Conservation (phyloP, 495 filamentous ascomycete genomes). For the Darksidea phi region DNA sequence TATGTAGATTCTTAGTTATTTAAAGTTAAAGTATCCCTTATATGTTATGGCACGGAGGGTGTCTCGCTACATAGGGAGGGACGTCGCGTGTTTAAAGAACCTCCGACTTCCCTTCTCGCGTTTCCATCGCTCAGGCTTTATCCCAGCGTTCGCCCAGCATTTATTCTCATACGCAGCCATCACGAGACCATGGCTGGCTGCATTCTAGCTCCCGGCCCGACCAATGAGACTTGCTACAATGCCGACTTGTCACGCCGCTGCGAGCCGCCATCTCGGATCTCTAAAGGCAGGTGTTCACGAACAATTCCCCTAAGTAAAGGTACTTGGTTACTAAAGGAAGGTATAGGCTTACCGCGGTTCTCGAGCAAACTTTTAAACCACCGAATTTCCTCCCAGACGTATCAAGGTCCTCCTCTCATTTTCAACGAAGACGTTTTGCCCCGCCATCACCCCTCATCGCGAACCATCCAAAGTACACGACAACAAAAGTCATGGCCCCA, state of each 20-base stretch:
- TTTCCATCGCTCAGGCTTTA: not conserved
- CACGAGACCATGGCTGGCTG: not conserved
- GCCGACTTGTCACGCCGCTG: not conserved
- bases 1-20: no score
- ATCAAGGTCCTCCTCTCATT: not conserved
- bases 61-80: no score
- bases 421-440: slow-evolving; percentile 18
- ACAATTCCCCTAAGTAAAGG: slow-evolving; percentile 26
- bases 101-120: no score
- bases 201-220: not conserved
- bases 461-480: not conserved
- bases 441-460: slow-evolving; percentile 15
- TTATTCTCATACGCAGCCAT: not conserved
- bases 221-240: not conserved
- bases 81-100: no score
- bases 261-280: not conserved
- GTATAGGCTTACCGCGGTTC: slow-evolving; percentile 23
- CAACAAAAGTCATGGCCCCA: slow-evolving; percentile 29
- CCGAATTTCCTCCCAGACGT: not conserved
- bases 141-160: not conserved
- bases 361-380: not conserved
- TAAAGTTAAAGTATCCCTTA: no score
- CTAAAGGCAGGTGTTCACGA: slow-evolving; percentile 31
- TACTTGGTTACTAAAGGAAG: no score
- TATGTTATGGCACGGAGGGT: no score